These are phyloP conservation scores for Chenopodium suecicum DNA, from an alignment of 148 eudicot species.

Conservation along the genomic window DNA sequence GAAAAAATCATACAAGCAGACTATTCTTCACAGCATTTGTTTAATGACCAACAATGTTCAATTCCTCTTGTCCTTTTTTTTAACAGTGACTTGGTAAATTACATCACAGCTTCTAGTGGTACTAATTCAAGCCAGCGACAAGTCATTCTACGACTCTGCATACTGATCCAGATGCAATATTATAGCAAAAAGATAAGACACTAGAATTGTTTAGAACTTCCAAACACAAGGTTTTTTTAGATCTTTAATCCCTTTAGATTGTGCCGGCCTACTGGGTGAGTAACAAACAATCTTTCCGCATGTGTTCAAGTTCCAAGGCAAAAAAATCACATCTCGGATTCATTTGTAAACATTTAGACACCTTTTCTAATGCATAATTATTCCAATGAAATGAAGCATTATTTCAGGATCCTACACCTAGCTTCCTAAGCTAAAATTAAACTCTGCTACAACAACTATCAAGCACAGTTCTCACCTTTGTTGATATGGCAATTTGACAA, in stretches of 20 bases:
- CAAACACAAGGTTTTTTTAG: neutral
- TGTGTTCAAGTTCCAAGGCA: neutral
- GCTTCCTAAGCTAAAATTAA: neutral
- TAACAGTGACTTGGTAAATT: neutral
- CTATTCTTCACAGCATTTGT: neutral
- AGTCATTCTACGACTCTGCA: neutral
- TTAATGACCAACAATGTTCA: neutral
- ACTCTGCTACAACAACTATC: neutral
- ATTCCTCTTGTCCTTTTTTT: neutral
- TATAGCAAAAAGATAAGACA: neutral
- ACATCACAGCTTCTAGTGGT: neutral
- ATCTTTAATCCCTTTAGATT: neutral
- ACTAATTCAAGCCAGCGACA: neutral
- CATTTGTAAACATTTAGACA: neutral
- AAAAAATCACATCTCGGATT: neutral
- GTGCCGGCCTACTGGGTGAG: neutral
- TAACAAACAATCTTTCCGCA: neutral
- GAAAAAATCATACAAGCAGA: neutral
- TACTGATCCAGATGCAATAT: too few species aligned
- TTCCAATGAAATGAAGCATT: conserved; percentile 1
- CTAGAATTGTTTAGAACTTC: neutral
- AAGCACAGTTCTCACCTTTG: conserved; percentile 48
- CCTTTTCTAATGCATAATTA: neutral
- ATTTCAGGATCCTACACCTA: neutral
- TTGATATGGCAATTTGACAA: conserved; percentile 86